These are phyloP conservation scores for Diutina sp. DNA, from an alignment of 1,139 yeast genomes.

Conservation along the genomic window DNA sequence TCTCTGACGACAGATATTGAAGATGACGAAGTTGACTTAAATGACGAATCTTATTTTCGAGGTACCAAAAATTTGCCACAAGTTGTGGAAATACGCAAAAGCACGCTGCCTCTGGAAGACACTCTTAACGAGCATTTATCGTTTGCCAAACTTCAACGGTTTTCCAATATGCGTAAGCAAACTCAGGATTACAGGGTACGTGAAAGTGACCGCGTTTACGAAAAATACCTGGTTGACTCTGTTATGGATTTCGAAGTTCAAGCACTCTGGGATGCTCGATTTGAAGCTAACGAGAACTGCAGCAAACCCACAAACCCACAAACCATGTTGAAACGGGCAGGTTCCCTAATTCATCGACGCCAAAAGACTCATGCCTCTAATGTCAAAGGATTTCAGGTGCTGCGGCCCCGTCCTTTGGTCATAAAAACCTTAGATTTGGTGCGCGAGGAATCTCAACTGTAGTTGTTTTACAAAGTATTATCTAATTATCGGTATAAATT, in stretches of 20 bases:
- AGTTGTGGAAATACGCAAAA: neutral
- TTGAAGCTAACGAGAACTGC: neutral
- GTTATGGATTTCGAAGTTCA: slow-evolving; percentile 38
- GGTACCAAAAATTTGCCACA: neutral
- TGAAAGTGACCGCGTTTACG: slow-evolving; percentile 35
- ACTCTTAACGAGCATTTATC: neutral
- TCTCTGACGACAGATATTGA: neutral
- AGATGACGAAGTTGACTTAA: neutral
- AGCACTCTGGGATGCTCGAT: slow-evolving; percentile 31
- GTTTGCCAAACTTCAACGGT: slow-evolving; percentile 7
- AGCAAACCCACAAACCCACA: neutral
- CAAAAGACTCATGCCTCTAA: neutral
- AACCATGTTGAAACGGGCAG: neutral
- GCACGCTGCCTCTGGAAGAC: neutral
- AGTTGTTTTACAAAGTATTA: neutral
- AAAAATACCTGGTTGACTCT: slow-evolving; percentile 21
- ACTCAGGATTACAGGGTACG: slow-evolving; percentile 32
- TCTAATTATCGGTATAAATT: neutral
- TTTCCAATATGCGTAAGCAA: slow-evolving; percentile 5
- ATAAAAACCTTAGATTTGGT: slow-evolving; percentile 10
- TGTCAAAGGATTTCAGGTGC: slow-evolving; percentile 24
- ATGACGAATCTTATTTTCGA: neutral
- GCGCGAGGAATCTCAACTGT: slow-evolving; percentile 5
- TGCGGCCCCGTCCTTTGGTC: slow-evolving; percentile 28
- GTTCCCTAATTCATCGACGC: neutral